A percentile compares a stretch with the other conserved stretches of the same genome.
These are phyloP conservation scores for Phallus indusiatus DNA, from an alignment of 768 basidiomycete genomes.

Conservation along the genomic window DNA sequence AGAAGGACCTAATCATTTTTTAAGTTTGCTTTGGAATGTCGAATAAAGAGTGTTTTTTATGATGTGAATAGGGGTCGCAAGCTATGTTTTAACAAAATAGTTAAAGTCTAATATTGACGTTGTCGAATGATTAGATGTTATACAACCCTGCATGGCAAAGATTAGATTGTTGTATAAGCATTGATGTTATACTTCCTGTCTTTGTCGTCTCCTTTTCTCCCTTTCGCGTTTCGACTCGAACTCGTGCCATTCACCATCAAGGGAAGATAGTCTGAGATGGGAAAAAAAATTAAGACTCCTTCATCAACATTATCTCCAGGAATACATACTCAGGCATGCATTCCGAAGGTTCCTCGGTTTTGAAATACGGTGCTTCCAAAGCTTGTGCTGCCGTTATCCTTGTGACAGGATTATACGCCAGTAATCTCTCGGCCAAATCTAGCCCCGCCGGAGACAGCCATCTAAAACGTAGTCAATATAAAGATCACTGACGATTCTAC, in stretches of 20 bases:
- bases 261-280: constrained; percentile 49
- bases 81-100: too few relatives aligned
- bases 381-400: constrained; percentile 76
- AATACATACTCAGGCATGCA: constrained; percentile 69
- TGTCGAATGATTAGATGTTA: constrained; percentile 9
- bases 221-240: constrained; percentile 91
- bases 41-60: too few relatives aligned
- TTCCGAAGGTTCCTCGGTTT: constrained; percentile 62
- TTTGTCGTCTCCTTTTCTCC: constrained; percentile 66
- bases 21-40: too few relatives aligned
- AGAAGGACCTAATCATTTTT: too few relatives aligned
- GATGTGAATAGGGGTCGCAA: too few relatives aligned
- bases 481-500: not conserved
- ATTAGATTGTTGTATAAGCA: constrained; percentile 18
- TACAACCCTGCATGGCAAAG: constrained; percentile 17
- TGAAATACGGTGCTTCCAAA: constrained; percentile 78
- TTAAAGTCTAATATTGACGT: not conserved
- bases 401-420: constrained; percentile 71
- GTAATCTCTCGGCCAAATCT: constrained; percentile 75
- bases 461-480: constrained; percentile 28
- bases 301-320: not conserved
- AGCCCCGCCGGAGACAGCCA: constrained; percentile 82
- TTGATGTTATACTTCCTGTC: constrained; percentile 34
- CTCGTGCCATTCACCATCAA: constrained; percentile 98
- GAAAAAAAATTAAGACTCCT: not conserved